phyloP scores from a whole-genome alignment of 441 rosid genomes.

The Croton setiger region DNA sequence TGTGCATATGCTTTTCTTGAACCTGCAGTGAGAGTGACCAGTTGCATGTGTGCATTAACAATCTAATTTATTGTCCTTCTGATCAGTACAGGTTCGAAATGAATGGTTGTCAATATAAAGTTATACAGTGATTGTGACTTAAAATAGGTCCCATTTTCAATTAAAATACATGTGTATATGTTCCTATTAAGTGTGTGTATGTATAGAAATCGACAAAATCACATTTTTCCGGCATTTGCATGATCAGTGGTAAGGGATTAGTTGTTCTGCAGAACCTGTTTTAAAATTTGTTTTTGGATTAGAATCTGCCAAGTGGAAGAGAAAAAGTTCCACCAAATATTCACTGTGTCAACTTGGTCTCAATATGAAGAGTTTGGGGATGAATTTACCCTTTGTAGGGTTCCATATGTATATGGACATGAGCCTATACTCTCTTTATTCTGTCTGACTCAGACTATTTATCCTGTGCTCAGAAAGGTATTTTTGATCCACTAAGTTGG shows the following conservation, averaged over 20 bases:
- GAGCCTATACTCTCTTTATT: slow-evolving; percentile 27
- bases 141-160: not conserved
- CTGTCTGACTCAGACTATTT: no score
- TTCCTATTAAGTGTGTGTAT: no score
- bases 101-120: not conserved
- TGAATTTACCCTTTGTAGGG: not conserved
- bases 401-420: slow-evolving; percentile 19
- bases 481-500: no score
- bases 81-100: no score
- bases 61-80: no score
- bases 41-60: not conserved
- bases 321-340: not conserved
- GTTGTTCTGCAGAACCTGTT: no score
- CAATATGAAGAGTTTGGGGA: not conserved
- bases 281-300: no score
- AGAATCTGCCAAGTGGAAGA: slow-evolving; percentile 5
- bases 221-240: no score
- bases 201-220: no score
- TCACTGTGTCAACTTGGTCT: no score
- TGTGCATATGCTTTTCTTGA: not conserved
- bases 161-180: not conserved
- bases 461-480: no score
- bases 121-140: not conserved
- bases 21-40: slow-evolving; percentile 10
- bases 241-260: no score